Evolutionary conservation across 2,329 filamentous ascomycete genomes (phyloP).

Genomic region (Arthrinium puccinioides): DNA sequence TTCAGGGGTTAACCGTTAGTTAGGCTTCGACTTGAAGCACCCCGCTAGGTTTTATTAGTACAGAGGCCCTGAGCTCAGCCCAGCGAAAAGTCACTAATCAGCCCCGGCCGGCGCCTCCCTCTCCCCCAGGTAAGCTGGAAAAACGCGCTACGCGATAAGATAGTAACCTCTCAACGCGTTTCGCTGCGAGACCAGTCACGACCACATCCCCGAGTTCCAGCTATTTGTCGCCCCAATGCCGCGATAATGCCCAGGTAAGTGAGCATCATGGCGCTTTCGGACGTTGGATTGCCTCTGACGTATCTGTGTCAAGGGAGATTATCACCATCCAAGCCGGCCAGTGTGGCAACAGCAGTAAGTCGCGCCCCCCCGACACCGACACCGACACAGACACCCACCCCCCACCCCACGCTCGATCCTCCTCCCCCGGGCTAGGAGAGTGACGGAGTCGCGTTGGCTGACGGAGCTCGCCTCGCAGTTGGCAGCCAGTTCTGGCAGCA

Average conservation of each 20-base stretch:
- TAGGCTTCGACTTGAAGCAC: too few relatives aligned
- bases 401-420: conserved; percentile 9
- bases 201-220: neutral
- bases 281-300: neutral
- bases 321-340: conserved; percentile 99
- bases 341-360: conserved; percentile 97
- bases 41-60: too few relatives aligned
- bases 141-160: conserved; percentile 4
- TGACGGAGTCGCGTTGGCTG: conserved; percentile 15
- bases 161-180: conserved; percentile 9
- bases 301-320: conserved; percentile 65
- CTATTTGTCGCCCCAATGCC: conserved; percentile 6
- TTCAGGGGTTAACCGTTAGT: too few relatives aligned
- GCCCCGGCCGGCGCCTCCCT: too few relatives aligned
- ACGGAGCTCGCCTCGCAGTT: conserved; percentile 47
- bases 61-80: too few relatives aligned
- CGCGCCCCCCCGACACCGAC: conserved; percentile 3
- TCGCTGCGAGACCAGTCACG: too few relatives aligned
- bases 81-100: too few relatives aligned
- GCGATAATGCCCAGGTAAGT: conserved; percentile 19
- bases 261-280: neutral
- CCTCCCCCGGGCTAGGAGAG: conserved; percentile 1
- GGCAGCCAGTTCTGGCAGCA: conserved; percentile 99
- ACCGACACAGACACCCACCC: conserved; percentile 7
- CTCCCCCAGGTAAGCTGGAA: too few relatives aligned